Conservation (phyloP, 2,329 filamentous ascomycete genomes). For the Pyrenophora tritici-repentis region DNA sequence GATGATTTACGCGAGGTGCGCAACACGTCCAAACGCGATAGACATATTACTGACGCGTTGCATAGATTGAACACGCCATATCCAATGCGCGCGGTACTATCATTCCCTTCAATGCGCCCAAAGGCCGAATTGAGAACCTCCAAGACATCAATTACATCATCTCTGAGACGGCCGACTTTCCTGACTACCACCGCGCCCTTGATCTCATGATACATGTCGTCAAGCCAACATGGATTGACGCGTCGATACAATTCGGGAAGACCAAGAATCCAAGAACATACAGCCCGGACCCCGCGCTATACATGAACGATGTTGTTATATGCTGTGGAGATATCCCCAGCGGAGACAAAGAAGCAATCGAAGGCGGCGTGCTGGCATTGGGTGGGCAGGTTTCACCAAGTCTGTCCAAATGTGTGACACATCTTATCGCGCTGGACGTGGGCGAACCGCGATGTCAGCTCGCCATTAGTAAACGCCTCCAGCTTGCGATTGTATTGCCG, state of each 20-base stretch:
- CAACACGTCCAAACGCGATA: constrained; percentile 23
- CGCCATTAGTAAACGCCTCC: constrained; percentile 67
- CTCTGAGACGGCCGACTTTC: constrained; percentile 84
- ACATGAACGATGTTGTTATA: constrained; percentile 83
- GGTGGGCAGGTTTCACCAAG: constrained; percentile 79
- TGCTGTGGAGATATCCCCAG: constrained; percentile 83
- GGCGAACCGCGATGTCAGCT: constrained; percentile 73
- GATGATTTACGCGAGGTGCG: constrained; percentile 36
- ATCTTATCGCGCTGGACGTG: constrained; percentile 81
- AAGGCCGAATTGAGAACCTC: constrained; percentile 49
- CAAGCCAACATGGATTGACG: constrained; percentile 77
- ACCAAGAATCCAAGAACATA: constrained; percentile 79
- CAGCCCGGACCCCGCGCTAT: constrained; percentile 87
- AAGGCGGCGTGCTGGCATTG: constrained; percentile 85
- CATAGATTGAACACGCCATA: constrained; percentile 54
- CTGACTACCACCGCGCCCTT: constrained; percentile 76
- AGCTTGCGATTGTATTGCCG: constrained; percentile 83
- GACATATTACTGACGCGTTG: constrained; percentile 22
- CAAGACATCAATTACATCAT: constrained; percentile 66
- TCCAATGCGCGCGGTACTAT: constrained; percentile 56
- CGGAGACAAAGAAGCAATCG: constrained; percentile 88
- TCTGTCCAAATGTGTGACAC: constrained; percentile 77
- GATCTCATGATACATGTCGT: constrained; percentile 84
- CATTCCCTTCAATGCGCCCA: constrained; percentile 45
- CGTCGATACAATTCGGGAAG: constrained; percentile 71